Evolutionary conservation across 2,329 filamentous ascomycete species (phyloP), one percentile per base, ranked within the genome.

Genomic region (Cladosporium sp.): DNA sequence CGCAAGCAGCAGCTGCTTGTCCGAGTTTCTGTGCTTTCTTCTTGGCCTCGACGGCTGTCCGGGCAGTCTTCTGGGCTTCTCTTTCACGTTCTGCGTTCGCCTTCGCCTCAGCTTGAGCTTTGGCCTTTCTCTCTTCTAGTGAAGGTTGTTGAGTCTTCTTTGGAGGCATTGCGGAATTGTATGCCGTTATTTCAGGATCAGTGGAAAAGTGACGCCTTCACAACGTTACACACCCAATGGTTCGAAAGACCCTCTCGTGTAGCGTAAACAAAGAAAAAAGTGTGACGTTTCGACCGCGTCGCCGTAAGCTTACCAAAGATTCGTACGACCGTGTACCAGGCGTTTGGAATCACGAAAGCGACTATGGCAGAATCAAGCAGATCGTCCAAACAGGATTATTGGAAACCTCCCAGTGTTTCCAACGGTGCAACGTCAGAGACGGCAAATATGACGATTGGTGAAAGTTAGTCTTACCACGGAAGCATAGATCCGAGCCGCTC

Each of bases 11-110:
- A 21, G 74, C 74, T 12, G 74, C 74, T 52, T 73, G 60, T 14
- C 66, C 71, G 18, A 74, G 70, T 31, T 75, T 67, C 18, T 70
- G 65, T 5, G 74, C 72, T 60, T 74, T 68, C 37, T 72, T 68
- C 53, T 73, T 69, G 2, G 68, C 65, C 44, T 70, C 68, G 12
- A 72, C 67, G 26, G 74, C 69, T 35, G 68, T 66, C 28, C 70
- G 56, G 3, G 74, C 74, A 8, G 72, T 69, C 59, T 72, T 71
- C 2, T 68, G 61, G 14, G 73, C 71, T 60, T 76, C 73, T 64
- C 71, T 62, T 33, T 63, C 35, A 2, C 50, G 61, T 26, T 63
- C 21, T 49, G 40, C 50, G 3, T 55, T 11, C 2, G 61, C 29
- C 28, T 56, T 63, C 10, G 49, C 61, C 18, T 63, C 31, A 12